phyloP scores from a whole-genome alignment of 768 basidiomycete genomes.

The Wakefieldia striispora region DNA sequence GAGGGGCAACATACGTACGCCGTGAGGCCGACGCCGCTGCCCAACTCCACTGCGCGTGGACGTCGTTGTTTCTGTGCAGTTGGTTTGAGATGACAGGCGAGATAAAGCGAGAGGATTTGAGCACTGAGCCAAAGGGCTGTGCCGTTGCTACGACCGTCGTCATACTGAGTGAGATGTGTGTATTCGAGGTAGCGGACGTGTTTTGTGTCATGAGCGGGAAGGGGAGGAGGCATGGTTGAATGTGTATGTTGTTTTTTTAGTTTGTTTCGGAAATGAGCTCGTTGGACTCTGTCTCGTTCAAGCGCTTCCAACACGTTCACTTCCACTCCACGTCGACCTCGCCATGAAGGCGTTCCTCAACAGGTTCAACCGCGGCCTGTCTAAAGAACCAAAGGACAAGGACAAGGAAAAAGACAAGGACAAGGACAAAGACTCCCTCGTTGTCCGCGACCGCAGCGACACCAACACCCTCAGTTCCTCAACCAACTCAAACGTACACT shows the following conservation, averaged over 20 bases:
- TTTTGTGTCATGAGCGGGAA: constrained; percentile 62
- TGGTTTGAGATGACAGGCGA: constrained; percentile 41
- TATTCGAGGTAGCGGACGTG: constrained; percentile 50
- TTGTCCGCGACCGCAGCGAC: constrained; percentile 32
- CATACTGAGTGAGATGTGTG: constrained; percentile 42
- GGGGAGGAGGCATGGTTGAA: background rate
- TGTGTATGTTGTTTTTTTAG: too few species aligned
- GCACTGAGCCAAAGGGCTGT: constrained; percentile 84
- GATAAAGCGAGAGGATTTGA: constrained; percentile 68
- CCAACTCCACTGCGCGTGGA: constrained; percentile 66
- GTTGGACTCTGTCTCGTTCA: background rate
- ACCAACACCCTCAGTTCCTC: constrained; percentile 32
- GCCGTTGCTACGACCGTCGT: constrained; percentile 69
- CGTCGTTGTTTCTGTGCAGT: constrained; percentile 10
- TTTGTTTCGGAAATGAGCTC: constrained; percentile 22
- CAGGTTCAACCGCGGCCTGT: constrained; percentile 64
- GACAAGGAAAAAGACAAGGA: constrained; percentile 50
- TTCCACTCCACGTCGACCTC: constrained; percentile 4
- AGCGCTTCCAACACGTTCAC: constrained; percentile 9
- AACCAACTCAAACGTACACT: constrained; percentile 21
- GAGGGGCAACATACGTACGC: constrained; percentile 48
- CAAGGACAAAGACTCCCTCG: constrained; percentile 29
- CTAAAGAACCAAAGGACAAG: constrained; percentile 55
- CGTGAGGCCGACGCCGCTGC: constrained; percentile 79
- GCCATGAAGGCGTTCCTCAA: constrained; percentile 84